These are phyloP conservation scores for Pestalotiopsis sp. DNA, from an alignment of 2,329 filamentous ascomycete species.

Conservation along the genomic window DNA sequence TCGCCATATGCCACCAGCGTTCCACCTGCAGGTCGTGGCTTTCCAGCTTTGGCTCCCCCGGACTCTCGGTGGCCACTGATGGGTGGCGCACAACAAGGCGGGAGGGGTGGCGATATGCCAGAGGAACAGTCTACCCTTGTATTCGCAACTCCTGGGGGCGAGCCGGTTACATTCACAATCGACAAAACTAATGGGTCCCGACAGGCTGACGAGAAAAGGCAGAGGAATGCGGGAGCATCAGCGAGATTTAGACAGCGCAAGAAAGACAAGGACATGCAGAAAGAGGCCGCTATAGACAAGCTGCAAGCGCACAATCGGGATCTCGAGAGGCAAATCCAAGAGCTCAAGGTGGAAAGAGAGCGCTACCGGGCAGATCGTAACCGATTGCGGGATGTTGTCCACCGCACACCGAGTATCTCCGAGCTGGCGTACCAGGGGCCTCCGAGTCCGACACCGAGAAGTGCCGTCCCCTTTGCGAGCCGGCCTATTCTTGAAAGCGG, in stretches of 20 bases:
- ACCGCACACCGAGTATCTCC: constrained; percentile 57
- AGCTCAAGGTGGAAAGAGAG: constrained; percentile 63
- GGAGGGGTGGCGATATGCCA: constrained; percentile 17
- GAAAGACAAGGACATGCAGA: constrained; percentile 79
- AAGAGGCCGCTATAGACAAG: constrained; percentile 66
- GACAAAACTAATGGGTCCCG: constrained; percentile 81
- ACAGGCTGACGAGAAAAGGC: constrained; percentile 81
- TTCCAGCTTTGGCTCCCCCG: constrained; percentile 19
- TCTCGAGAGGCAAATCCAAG: constrained; percentile 53
- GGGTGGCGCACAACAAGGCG: constrained; percentile 15
- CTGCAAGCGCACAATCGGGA: constrained; percentile 69
- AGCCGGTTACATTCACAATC: constrained; percentile 62
- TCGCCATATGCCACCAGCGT: constrained; percentile 19
- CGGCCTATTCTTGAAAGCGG: constrained; percentile 35
- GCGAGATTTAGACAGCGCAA: constrained; percentile 78
- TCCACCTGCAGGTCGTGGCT: constrained; percentile 19
- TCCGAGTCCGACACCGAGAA: constrained; percentile 47
- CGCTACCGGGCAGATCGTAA: constrained; percentile 75
- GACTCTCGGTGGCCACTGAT: constrained; percentile 24
- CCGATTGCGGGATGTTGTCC: constrained; percentile 66
- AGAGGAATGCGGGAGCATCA: constrained; percentile 82
- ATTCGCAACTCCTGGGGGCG: constrained; percentile 35
- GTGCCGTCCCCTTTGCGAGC: constrained; percentile 36
- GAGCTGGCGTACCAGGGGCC: constrained; percentile 52
- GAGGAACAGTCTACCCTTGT: constrained; percentile 28